Evolutionary conservation across 768 basidiomycete genomes (phyloP).

Genomic region (Phlegmacium glaucopus): DNA sequence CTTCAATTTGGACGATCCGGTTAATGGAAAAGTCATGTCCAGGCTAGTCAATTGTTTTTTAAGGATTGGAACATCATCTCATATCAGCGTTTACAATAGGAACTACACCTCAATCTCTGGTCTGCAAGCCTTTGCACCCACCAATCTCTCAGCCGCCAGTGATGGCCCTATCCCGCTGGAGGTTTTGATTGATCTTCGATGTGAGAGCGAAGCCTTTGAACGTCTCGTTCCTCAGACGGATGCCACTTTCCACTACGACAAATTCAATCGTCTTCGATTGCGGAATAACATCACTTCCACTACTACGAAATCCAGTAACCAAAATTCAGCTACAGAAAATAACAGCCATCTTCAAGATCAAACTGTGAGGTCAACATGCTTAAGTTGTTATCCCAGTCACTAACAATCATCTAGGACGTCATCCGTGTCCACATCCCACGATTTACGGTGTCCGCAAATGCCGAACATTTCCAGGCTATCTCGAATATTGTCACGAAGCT

Average conservation of each 20-base stretch:
- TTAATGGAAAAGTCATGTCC: slow-evolving; percentile 83
- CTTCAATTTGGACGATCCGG: slow-evolving; percentile 72
- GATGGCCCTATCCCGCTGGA: slow-evolving; percentile 80
- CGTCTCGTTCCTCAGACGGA: slow-evolving; percentile 88
- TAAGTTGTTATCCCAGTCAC: not conserved
- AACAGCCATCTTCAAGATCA: slow-evolving; percentile 32
- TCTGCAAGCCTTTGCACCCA: slow-evolving; percentile 85
- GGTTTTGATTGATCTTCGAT: slow-evolving; percentile 80
- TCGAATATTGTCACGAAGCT: slow-evolving; percentile 86
- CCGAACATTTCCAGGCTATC: slow-evolving; percentile 79
- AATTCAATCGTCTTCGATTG: slow-evolving; percentile 88
- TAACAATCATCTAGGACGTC: slow-evolving; percentile 56
- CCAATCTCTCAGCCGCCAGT: slow-evolving; percentile 33
- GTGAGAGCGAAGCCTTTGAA: slow-evolving; percentile 81
- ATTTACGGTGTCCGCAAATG: slow-evolving; percentile 82
- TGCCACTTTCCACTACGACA: slow-evolving; percentile 85
- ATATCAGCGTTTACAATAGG: slow-evolving; percentile 33
- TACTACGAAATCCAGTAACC: slow-evolving; percentile 31
- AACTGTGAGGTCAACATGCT: slow-evolving; percentile 21
- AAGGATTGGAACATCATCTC: not conserved
- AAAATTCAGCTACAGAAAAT: slow-evolving; percentile 24
- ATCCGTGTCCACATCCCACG: slow-evolving; percentile 78
- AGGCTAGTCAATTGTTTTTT: slow-evolving; percentile 44
- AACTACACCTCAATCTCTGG: slow-evolving; percentile 77
- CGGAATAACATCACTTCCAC: slow-evolving; percentile 66